These are phyloP conservation scores for Yamadazyma oceani DNA, from an alignment of 1,139 yeast genomes.

Conservation along the genomic window DNA sequence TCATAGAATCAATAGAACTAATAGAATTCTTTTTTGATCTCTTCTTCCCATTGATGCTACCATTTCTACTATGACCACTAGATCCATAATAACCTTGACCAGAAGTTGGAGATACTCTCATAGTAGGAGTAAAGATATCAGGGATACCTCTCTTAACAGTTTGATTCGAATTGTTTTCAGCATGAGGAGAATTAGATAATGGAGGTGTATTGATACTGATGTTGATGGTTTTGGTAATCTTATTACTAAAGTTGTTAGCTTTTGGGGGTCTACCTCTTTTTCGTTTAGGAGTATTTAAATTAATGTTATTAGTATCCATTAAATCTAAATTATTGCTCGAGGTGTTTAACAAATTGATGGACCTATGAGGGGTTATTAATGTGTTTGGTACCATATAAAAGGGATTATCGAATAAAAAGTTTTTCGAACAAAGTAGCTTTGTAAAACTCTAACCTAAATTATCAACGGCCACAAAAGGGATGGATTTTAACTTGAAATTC, in stretches of 20 bases:
- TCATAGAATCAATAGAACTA: slow-evolving; percentile 12
- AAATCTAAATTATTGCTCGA: slow-evolving; percentile 3
- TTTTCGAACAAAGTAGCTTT: neutral
- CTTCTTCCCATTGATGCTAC: slow-evolving; percentile 10
- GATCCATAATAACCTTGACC: slow-evolving; percentile 1
- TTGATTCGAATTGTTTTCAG: slow-evolving; percentile 40
- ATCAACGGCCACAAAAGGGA: neutral
- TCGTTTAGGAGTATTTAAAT: slow-evolving; percentile 29
- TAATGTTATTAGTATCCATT: slow-evolving; percentile 4
- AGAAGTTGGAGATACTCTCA: slow-evolving; percentile 43
- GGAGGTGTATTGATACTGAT: slow-evolving; percentile 43
- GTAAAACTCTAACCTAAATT: slow-evolving; percentile 2
- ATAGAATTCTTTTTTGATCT: slow-evolving; percentile 13
- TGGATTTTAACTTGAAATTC: too few species aligned
- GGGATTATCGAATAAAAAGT: too few species aligned
- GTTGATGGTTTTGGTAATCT: slow-evolving; percentile 44
- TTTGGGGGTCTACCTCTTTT: slow-evolving; percentile 53
- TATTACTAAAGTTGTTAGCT: slow-evolving; percentile 39
- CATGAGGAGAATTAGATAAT: slow-evolving; percentile 28
- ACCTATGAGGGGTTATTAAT: slow-evolving; percentile 7
- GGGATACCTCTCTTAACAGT: slow-evolving; percentile 46
- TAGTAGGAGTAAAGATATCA: slow-evolving; percentile 46
- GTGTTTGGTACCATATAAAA: slow-evolving; percentile 8
- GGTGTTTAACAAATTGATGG: slow-evolving; percentile 5
- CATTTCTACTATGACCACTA: slow-evolving; percentile 1